A percentile compares a stretch with the other conserved stretches of the same genome.
These are phyloP conservation scores for Cavenderia fasciculata DNA, from an alignment of 78 protist genomes.

Conservation along the genomic window DNA sequence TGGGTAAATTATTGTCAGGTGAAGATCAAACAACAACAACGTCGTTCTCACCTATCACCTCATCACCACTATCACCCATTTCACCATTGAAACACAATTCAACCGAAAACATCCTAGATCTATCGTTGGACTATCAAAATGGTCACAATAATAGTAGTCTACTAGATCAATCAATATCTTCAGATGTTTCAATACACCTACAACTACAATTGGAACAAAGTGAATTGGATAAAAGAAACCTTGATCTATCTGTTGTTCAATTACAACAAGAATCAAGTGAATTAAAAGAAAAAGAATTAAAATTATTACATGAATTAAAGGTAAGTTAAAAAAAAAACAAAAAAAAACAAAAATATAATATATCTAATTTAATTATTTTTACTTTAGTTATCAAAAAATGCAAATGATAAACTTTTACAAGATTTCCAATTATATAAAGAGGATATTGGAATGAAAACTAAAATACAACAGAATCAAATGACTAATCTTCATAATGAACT, in stretches of 20 bases:
- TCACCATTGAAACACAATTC: background rate
- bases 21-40: too few relatives aligned
- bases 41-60: too few relatives aligned
- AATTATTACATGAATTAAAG: constrained; percentile 7
- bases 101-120: too few relatives aligned
- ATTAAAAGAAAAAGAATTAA: constrained; percentile 17
- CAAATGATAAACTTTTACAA: background rate
- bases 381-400: background rate
- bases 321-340: background rate
- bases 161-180: background rate
- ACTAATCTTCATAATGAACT: constrained; percentile 33
- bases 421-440: constrained; percentile 20
- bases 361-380: background rate
- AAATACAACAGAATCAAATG: constrained; percentile 48
- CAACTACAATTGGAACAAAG: background rate
- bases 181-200: background rate
- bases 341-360: background rate
- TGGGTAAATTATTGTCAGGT: too few relatives aligned
- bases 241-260: background rate
- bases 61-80: background rate
- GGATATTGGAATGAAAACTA: constrained; percentile 25
- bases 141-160: background rate
- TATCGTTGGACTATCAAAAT: background rate
- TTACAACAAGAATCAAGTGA: background rate
- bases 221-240: background rate